Evolutionary conservation across 257 asterid genomes (phyloP).

Genomic region (Fraxinus quadrangulata): DNA sequence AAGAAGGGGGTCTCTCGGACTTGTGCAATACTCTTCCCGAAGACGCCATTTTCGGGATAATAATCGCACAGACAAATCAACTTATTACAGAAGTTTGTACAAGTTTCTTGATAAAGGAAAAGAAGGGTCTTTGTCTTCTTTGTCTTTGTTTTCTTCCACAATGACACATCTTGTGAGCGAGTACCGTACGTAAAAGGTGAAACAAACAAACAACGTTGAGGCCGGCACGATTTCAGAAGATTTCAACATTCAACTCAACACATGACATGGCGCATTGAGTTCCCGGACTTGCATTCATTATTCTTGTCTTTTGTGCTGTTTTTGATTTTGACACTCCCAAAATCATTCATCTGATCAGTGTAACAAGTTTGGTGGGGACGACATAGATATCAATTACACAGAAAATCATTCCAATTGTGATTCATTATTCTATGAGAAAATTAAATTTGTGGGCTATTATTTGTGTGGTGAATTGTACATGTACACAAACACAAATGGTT

Average conservation of each 20-base stretch:
- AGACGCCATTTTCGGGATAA: constrained; percentile 41
- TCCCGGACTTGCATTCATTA: constrained; percentile 26
- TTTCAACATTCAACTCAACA: constrained; percentile 21
- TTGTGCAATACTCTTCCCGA: constrained; percentile 44
- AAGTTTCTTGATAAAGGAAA: neutral
- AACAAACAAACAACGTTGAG: constrained; percentile 40
- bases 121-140: neutral
- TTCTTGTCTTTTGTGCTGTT: neutral
- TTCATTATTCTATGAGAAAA: too few species aligned
- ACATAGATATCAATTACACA: too few species aligned
- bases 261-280: constrained; percentile 1
- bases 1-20: constrained; percentile 47
- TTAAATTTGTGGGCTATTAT: neutral
- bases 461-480: neutral
- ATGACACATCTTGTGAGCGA: constrained; percentile 20
- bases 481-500: constrained; percentile 2
- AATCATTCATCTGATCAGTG: neutral
- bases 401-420: neutral
- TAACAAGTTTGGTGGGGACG: neutral
- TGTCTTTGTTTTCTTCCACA: constrained; percentile 13
- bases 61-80: neutral
- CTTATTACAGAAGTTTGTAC: neutral
- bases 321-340: neutral
- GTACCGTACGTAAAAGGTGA: neutral
- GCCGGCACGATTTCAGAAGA: constrained; percentile 61